phyloP scores from a whole-genome alignment of 352 stramenopile species.

The Phytophthora hibernalis region DNA sequence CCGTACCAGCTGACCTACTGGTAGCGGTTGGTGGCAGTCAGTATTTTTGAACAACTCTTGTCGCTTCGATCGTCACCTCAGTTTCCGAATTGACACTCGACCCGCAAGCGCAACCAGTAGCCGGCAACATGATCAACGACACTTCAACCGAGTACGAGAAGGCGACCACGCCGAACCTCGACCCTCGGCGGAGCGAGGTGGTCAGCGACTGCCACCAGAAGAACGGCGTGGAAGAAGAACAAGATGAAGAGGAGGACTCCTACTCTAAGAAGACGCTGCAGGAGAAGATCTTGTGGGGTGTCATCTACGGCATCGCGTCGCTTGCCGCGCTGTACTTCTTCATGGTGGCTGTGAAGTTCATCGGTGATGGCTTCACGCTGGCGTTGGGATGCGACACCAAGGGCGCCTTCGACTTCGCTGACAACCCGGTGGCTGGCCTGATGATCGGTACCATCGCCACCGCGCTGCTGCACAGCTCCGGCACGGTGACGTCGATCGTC shows the following conservation, averaged over 20 bases:
- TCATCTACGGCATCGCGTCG: constrained; percentile 41
- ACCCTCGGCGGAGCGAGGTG: constrained; percentile 19
- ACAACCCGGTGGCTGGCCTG: constrained; percentile 81
- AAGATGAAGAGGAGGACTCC: constrained; percentile 29
- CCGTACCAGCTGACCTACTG: neutral
- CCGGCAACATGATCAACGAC: constrained; percentile 18
- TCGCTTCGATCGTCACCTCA: constrained; percentile 18
- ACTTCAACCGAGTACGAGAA: constrained; percentile 33
- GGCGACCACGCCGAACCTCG: constrained; percentile 27
- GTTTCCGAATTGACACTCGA: constrained; percentile 20
- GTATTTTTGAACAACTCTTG: neutral
- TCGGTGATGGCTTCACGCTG: constrained; percentile 79
- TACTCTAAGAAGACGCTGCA: constrained; percentile 34
- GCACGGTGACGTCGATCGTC: constrained; percentile 81
- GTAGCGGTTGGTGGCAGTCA: neutral
- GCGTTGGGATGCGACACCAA: constrained; percentile 71
- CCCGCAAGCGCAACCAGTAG: neutral
- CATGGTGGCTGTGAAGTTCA: constrained; percentile 80
- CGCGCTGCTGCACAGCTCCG: constrained; percentile 73
- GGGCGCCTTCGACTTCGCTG: constrained; percentile 69
- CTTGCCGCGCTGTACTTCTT: constrained; percentile 83
- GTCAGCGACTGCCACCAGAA: constrained; percentile 30
- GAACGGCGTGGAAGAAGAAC: constrained; percentile 23
- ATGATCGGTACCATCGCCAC: constrained; percentile 85
- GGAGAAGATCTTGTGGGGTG: constrained; percentile 45